Base-by-base conservation (phyloP, 2,329 filamentous ascomycete species). In the Epichloe elymi region DNA sequence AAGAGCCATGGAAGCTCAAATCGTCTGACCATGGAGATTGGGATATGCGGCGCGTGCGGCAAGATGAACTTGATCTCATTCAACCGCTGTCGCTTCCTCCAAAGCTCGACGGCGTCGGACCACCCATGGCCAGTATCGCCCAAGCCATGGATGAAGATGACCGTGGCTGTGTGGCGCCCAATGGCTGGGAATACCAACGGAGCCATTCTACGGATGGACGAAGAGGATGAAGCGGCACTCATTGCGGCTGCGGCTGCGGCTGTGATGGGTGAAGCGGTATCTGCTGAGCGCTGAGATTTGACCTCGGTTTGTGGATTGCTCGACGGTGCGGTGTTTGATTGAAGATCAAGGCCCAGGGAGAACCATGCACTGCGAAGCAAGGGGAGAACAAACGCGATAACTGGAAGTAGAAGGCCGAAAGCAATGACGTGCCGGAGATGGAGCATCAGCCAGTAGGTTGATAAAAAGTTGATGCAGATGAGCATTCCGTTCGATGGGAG, bases 41-140 rank as follows among this genome's bases (percentile, higher is more conserved):
- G 88, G 50, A 95, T 93, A 38, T 69, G 70, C 5, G 91, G 89
- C 30, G 93, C 93, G 70, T 95, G 87, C 15, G 93, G 93, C 67
- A 98, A 84, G 63, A 98, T 80, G 67, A 97, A 97, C 64, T 91
- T 86, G 65, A 95, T 87, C 69, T 96, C 86, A 52, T 89, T 80
- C 56, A 97, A 88, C 62, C 84, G 83, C 66, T 82, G 79, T 48
- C 86, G 79, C 36, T 83, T 77, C 51, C 88, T 82, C 85, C 86
- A 96, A 68, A 91, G 88, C 72, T 95, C 84, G 35, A 93, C 88
- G 19, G 93, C 79, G 52, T 80, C 82, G 43, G 85, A 78, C 90
- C 87, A 91, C 58, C 86, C 86, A 58, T 79, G 74, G 42, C 85
- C 86, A 33, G 76, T 85, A 65, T 97, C 93, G 56, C 93, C 93